Base-by-base conservation (phyloP, 257 asterid genomes). In the Eucommia ulmoides region DNA sequence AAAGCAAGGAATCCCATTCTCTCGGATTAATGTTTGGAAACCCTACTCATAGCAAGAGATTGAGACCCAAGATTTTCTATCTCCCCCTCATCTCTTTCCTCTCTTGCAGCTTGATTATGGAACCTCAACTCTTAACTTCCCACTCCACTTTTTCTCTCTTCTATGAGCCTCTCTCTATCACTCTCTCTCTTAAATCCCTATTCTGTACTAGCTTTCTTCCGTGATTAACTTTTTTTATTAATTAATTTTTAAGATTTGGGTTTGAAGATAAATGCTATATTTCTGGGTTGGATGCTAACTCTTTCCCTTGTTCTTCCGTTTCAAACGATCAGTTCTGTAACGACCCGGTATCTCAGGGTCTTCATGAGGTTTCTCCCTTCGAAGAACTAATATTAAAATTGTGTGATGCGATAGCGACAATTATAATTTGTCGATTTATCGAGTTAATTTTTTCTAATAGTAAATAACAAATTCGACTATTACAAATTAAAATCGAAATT, bases 241-340 rank as follows among this genome's bases (percentile, higher is more conserved):
- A 10, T 22, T 24, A 8, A 23, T 22, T 63, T 22, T 16, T 50
- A 51, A 57, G 25, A 44, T 22, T 42, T 52, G 62, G 38, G 20
- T 38, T 45, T 74, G 73, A 70, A 38, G 77, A 54, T 69, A 74
- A 49, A n/a, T 58, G 77, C 20, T 51, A 63, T 53, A 51, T 58
- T 46, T 45, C 60, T 54, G 68, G 44, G 52, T 19, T 48, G 20
- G 74, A 54, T 48, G 49, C 18, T 0, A 54, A 59, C 52, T 66
- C 21, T 67, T 67, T 58, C 58, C 66, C 67, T 17, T 85, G 96
- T 67, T 67, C 82, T 50, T 71, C 76, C 56, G 84, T 82, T 54
- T 55, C 74, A 51, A 71, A 82, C 41, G 96, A 96, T 85, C 51
- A 67, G 88, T 66, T 41, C n/a, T n/a, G n/a, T n/a, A n/a, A n/a